Evolutionary conservation across 164 flowering plant genomes (phyloP), one percentile per base, ranked within the genome.

Genomic region (Magnolia officinalis): DNA sequence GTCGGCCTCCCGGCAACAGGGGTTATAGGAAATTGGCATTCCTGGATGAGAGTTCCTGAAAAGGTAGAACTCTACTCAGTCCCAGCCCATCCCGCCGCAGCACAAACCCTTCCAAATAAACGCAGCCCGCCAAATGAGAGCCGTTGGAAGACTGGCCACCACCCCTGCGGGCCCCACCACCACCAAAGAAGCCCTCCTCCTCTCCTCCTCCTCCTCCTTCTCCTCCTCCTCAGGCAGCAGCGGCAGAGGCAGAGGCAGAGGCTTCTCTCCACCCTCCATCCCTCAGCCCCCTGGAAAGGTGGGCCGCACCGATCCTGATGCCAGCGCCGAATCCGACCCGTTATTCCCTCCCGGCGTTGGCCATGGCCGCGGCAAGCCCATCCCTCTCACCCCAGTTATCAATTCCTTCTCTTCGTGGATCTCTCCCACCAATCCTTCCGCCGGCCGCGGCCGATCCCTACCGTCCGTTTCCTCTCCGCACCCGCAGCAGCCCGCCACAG

Each of bases 331-430:
- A 4, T 75, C 72, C 3, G 19, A 72, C 74, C 10, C 71, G 8
- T 2, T 75, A 18, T 8, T 64, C 31, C 68, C 83, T 2, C 26
- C 71, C 1, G 88, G 86, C 16, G 37, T 72, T n/a, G 80, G 80
- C 26, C 87, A 81, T 49, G 91, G 94, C 63, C 85, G 86, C 31
- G 91, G 92, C 50, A 85, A 78, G 31, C 82, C 89, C 0, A 13
- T 79, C 49, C 78, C 83, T 49, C 31, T 87, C 1, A 2, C 79
- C 26, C 85, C 91, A 52, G 45, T 72, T 51, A 63, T 75, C 23
- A 82, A 88, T 55, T 49, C 88, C 4, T 79, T 85, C 76, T 72
- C 88, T 31, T 75, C 88, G 8, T 86, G 81, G 80, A 66, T 75
- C 4, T 67, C 88, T 50, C 45, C 80, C 2, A 23, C 71, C 2